Conservation (phyloP, 2,329 filamentous ascomycete species). For the Graphiopsis chlorocephala region DNA sequence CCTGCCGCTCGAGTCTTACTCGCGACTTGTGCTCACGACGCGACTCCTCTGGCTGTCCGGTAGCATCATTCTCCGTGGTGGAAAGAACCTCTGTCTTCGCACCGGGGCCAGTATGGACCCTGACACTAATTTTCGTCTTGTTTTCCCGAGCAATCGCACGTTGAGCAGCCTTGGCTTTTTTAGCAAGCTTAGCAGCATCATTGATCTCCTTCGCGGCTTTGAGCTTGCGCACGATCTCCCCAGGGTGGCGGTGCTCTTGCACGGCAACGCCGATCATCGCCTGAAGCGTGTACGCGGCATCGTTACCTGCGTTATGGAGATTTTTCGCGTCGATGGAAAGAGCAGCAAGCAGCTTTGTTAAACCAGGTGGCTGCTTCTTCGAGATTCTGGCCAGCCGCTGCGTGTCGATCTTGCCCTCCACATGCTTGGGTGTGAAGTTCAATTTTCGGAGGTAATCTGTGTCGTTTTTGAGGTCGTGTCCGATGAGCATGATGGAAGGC, state of each 20-base stretch:
- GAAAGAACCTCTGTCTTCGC: neutral
- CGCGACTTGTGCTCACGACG: neutral
- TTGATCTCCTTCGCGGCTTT: neutral
- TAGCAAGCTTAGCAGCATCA: neutral
- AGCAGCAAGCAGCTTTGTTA: slow-evolving; percentile 61
- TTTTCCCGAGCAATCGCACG: neutral
- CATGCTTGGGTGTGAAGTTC: slow-evolving; percentile 59
- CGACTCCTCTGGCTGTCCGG: neutral
- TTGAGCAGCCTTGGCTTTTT: neutral
- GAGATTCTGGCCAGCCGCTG: slow-evolving; percentile 61
- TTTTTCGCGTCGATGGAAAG: slow-evolving; percentile 57
- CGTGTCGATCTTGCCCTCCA: slow-evolving; percentile 71
- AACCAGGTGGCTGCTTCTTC: slow-evolving; percentile 49
- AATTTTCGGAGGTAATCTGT: slow-evolving; percentile 63
- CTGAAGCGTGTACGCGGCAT: slow-evolving; percentile 37
- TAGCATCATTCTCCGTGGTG: neutral
- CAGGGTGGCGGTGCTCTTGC: slow-evolving; percentile 7
- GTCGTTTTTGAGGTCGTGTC: slow-evolving; percentile 69
- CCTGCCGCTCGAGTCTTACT: neutral
- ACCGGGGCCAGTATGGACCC: neutral
- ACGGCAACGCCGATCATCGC: slow-evolving; percentile 8
- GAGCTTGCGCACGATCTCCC: neutral
- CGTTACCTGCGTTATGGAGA: slow-evolving; percentile 39
- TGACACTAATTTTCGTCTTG: neutral
- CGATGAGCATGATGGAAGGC: slow-evolving; percentile 68